Evolutionary conservation across 306 rosid species (phyloP).

Genomic region (Lathyrus aphaca): DNA sequence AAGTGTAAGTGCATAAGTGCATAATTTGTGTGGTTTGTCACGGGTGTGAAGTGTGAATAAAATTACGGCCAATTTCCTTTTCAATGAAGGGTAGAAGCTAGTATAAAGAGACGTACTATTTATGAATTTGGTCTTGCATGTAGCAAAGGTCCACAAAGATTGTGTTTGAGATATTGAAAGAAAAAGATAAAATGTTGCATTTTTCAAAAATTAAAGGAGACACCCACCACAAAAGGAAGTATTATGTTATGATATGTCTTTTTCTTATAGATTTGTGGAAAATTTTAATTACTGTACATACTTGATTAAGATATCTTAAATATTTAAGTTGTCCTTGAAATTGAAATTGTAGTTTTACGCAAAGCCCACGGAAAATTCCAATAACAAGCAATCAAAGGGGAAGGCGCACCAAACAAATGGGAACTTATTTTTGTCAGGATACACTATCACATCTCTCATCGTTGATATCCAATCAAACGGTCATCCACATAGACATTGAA

Average conservation of each 20-base stretch:
- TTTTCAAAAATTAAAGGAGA: not conserved
- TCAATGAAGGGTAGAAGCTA: not conserved
- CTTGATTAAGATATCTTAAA: too few species aligned
- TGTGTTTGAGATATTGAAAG: not conserved
- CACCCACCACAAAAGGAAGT: not conserved
- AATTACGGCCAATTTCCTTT: not conserved
- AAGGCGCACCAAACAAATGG: too few species aligned
- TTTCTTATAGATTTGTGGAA: not conserved
- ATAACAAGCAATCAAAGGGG: too few species aligned
- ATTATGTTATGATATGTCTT: not conserved
- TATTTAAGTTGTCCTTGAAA: too few species aligned
- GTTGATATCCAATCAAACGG: too few species aligned
- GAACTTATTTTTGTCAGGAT: too few species aligned
- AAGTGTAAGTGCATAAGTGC: too few species aligned
- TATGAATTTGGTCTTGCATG: slow-evolving; percentile 7
- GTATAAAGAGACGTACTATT: not conserved
- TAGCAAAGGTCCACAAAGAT: not conserved
- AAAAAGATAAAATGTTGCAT: not conserved
- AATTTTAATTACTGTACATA: not conserved
- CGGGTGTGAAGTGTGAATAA: not conserved
- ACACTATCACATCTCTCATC: too few species aligned
- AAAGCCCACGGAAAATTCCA: too few species aligned
- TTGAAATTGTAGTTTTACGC: too few species aligned
- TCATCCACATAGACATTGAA: too few species aligned
- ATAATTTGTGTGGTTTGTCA: slow-evolving; percentile 4